Conservation (phyloP, 1,139 yeast species). For the Hemisphaericaspora subhashii region DNA sequence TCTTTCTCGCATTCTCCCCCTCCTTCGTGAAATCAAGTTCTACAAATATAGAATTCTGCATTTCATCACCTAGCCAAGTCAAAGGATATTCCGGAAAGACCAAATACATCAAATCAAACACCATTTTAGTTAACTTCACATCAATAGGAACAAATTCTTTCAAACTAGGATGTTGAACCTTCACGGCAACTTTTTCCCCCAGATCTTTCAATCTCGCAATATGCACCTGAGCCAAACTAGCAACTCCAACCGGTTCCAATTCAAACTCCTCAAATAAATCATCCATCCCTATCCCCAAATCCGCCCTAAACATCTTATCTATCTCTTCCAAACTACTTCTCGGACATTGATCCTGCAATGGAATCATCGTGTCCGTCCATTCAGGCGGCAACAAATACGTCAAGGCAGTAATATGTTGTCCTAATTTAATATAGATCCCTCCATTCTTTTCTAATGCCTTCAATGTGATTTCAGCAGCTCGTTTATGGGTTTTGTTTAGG, state of each 20-base stretch:
- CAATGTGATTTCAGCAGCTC: slow-evolving; percentile 78
- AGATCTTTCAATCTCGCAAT: slow-evolving; percentile 59
- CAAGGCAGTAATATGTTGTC: slow-evolving; percentile 91
- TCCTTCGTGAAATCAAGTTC: slow-evolving; percentile 88
- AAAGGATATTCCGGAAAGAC: slow-evolving; percentile 93
- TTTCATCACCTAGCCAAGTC: slow-evolving; percentile 91
- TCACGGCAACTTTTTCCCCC: slow-evolving; percentile 85
- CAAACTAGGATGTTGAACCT: slow-evolving; percentile 89
- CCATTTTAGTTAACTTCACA: slow-evolving; percentile 71
- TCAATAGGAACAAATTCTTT: slow-evolving; percentile 90
- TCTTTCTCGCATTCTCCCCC: slow-evolving; percentile 73
- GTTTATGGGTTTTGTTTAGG: slow-evolving; percentile 57
- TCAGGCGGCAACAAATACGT: slow-evolving; percentile 87
- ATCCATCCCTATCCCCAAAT: slow-evolving; percentile 61
- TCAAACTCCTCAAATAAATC: slow-evolving; percentile 71
- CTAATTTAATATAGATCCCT: slow-evolving; percentile 89
- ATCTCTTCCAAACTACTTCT: slow-evolving; percentile 71
- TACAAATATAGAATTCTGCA: slow-evolving; percentile 79
- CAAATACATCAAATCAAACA: slow-evolving; percentile 70
- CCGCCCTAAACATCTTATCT: slow-evolving; percentile 60
- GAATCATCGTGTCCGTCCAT: slow-evolving; percentile 95
- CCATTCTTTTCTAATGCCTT: slow-evolving; percentile 82
- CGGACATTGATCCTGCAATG: slow-evolving; percentile 91
- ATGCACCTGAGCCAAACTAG: slow-evolving; percentile 95
- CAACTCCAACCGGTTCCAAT: slow-evolving; percentile 84